Base-by-base conservation (phyloP, 1,139 yeast genomes). In the Blastobotrys apis region DNA sequence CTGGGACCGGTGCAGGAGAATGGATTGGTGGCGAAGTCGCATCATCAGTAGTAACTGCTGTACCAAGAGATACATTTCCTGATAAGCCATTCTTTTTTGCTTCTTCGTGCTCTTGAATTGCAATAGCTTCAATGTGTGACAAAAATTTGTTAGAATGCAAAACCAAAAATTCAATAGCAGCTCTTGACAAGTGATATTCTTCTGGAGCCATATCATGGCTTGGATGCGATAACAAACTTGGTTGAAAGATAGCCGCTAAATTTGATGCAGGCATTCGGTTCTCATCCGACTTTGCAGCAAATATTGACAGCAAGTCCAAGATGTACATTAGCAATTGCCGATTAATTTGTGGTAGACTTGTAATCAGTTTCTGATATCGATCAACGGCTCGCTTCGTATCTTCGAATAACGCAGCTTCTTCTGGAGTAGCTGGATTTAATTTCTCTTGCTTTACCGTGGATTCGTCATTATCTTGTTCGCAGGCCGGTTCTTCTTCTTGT, bases 211-310 rank as follows among this genome's bases (percentile, higher is more conserved):
- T 78, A 62, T 88, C 96, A 63, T 92, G 97, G 55, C 74, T 77
- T 5, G 97, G 96, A 62, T 92, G 97, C 2, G 95, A 84, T 40
- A 94, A 71, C 15, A 94, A 80, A 17, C 95, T 84, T 2, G 98
- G 98, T 66, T 92, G 98, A 68, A 94, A 92, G 49, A 92, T 86
- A 1, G 97, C 96, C 0, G 97, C 95, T 53, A 92, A 70, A 60
- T 94, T 92, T 55, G 92, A 78, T 2, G 95, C 86, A 2, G 96
- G 81, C 99, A 92, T 92, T 54, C 87, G 72, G 62, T 90, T 92
- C 48, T 78, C 78, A 39, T 77, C 78, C 8, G 92, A 74, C 57
- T 84, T 82, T 50, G 84, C 80, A 42, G 90, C 86, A 53, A 92
- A 94, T 71, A 88, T 78, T 9, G 95, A 84, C 48, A 92, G 71